Percentiles rank a stretch among this genome's conserved stretches.
Conservation (phyloP, 2,329 filamentous ascomycete genomes). For the Stachybotrys chlorohalonatus region DNA sequence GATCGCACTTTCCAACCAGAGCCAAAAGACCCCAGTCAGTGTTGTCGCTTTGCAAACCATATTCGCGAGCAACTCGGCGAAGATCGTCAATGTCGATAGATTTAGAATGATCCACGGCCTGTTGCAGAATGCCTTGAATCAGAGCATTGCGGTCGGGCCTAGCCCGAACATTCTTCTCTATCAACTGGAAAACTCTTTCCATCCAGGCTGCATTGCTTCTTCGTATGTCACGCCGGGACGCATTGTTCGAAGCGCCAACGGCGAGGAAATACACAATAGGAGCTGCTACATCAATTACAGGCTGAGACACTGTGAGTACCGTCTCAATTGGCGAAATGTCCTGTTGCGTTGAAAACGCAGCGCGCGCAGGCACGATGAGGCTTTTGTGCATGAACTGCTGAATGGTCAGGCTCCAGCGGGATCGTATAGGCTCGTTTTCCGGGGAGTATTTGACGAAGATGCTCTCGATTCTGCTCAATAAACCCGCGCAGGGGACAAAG, state of each 20-base stretch:
- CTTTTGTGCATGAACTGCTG: conserved; percentile 39
- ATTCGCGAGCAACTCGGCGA: conserved; percentile 30
- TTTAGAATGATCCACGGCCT: conserved; percentile 18
- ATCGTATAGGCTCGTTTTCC: conserved; percentile 9
- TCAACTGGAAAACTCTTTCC: conserved; percentile 22
- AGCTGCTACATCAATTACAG: conserved; percentile 24
- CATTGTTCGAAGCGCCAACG: conserved; percentile 14
- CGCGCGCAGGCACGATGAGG: conserved; percentile 42
- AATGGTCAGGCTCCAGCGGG: conserved; percentile 36
- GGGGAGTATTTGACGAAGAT: conserved; percentile 8
- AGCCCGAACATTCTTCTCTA: conserved; percentile 16
- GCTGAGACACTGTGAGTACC: conserved; percentile 29
- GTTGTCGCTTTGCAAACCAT: conserved; percentile 23
- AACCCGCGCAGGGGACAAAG: conserved; percentile 24
- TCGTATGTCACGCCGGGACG: conserved; percentile 17
- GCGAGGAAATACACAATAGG: conserved; percentile 37
- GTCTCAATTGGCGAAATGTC: conserved; percentile 30
- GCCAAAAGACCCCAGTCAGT: conserved; percentile 35
- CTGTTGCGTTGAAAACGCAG: conserved; percentile 33
- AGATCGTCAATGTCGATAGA: conserved; percentile 30
- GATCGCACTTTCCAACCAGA: conserved; percentile 32
- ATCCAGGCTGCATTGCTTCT: conserved; percentile 29
- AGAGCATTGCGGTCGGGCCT: conserved; percentile 15
- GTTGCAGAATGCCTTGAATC: conserved; percentile 20
- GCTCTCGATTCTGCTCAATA: conserved; percentile 31